Base-by-base conservation (phyloP, 768 basidiomycete genomes). In the Phylloporus sp. region DNA sequence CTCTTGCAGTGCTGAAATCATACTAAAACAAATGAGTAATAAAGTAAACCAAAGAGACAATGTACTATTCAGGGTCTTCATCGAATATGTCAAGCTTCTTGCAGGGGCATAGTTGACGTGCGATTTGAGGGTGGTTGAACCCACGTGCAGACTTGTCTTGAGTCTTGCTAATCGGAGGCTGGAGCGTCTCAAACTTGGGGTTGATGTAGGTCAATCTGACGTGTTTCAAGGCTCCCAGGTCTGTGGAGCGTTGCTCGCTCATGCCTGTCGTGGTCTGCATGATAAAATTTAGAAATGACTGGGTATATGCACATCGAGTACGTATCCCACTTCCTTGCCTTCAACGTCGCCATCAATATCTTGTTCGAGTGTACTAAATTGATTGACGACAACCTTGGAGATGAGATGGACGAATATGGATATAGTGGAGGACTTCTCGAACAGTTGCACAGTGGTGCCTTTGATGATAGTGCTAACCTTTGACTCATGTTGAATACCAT, bases 71-170 rank as follows among this genome's bases (percentile, higher is more conserved):
- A 8, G 52, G 35, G 13, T 53, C 46, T 28, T 53, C 28, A 16
- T 53, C 35, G 20, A 43, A 53, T 1, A 5, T 3, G 1, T 24
- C 20, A 2, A 53, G 52, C 12, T 53, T 52, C 15, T 47, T 46
- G 1, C 4, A 15, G 0, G 18, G 45, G 10, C 39, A 47, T 5
- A 52, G 18, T 2, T 20, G 2, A 2, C 3, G 5, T 11, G 38
- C 18, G 2, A 52, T 52, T 2, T 41, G 39, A 5, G 45, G 38
- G 24, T 52, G 45, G 12, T 47, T 52, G 15, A 52, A 52, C 1
- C 45, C 45, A 24, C 6, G 8, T 29, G 5, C 28, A 29, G 11
- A 2, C 11, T n/a, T 0, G 12, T 13, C 22, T 45, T 51, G 11
- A 0, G 12, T n/a, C 9, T 48, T 18, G 8, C 31, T n/a, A 18